A percentile compares a stretch with the other conserved stretches of the same genome.
Conservation (phyloP, 1,284 basidiomycete genomes). For the Laetiporus sulphureus region DNA sequence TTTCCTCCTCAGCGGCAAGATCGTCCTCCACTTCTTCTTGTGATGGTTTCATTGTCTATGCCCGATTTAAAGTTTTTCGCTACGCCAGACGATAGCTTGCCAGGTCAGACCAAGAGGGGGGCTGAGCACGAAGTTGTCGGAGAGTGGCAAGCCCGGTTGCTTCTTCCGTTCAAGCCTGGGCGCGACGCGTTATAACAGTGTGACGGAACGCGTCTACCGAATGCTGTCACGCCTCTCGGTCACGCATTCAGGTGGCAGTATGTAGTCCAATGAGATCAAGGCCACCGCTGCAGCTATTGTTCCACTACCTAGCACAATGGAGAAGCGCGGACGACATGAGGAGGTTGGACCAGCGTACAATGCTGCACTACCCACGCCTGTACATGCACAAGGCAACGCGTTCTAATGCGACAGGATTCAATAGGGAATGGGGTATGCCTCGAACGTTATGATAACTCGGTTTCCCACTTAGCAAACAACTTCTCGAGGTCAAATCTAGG, state of each 20-base stretch:
- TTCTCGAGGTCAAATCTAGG: constrained; percentile 97
- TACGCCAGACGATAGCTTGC: not conserved
- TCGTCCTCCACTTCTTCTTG: constrained; percentile 77
- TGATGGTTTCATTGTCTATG: constrained; percentile 46
- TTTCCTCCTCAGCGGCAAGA: constrained; percentile 77
- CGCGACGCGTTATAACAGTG: constrained; percentile 2
- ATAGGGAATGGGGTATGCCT: no score
- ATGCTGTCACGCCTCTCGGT: not conserved
- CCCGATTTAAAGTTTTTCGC: not conserved
- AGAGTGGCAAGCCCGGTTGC: not conserved
- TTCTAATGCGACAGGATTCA: no score
- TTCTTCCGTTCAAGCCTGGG: not conserved
- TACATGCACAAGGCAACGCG: no score
- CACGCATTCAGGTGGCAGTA: no score
- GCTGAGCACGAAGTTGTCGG: not conserved
- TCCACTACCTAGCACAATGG: constrained; percentile 1
- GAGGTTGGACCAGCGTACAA: no score
- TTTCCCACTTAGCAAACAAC: constrained; percentile 73
- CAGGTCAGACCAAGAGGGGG: not conserved
- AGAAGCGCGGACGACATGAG: no score
- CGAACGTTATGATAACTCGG: constrained; percentile 45
- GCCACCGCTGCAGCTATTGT: no score
- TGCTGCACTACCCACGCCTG: no score
- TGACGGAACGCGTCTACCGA: constrained; percentile 2
- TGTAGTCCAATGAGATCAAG: no score